These are phyloP conservation scores for Sarcomyxa edulis DNA, from an alignment of 768 basidiomycete genomes.

Conservation along the genomic window DNA sequence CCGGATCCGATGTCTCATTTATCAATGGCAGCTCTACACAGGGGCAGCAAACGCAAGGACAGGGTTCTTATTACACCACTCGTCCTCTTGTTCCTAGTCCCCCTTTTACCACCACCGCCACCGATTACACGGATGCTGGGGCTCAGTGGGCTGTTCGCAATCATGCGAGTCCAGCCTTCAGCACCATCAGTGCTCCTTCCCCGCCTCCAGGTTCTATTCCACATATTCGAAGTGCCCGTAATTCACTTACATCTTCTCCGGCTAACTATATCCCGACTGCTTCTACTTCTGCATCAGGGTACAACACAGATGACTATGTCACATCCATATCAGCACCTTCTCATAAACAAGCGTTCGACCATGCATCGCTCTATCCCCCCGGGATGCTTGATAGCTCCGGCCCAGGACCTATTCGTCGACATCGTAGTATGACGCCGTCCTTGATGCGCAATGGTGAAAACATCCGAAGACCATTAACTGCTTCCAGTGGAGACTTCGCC, in stretches of 20 bases:
- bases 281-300: constrained; percentile 24
- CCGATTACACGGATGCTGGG: constrained; percentile 19
- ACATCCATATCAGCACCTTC: constrained; percentile 63
- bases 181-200: constrained; percentile 31
- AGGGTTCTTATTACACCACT: constrained; percentile 15
- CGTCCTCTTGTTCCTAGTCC: no score
- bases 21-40: not conserved
- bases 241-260: constrained; percentile 19
- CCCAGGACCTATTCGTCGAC: constrained; percentile 60
- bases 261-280: constrained; percentile 22
- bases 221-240: constrained; percentile 21
- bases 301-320: constrained; percentile 31
- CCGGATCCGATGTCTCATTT: not conserved
- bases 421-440: constrained; percentile 76
- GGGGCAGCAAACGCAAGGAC: no score
- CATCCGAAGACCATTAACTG: constrained; percentile 42
- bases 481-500: constrained; percentile 32
- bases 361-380: constrained; percentile 43
- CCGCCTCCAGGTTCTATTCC: constrained; percentile 25
- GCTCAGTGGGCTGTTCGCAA: constrained; percentile 34
- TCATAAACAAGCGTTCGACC: constrained; percentile 64
- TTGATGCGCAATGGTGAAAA: constrained; percentile 46
- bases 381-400: constrained; percentile 27
- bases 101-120: constrained; percentile 12
- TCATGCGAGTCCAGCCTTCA: constrained; percentile 36